Evolutionary conservation across 208 protist genomes (phyloP).

Genomic region (Strigomonas galati): DNA sequence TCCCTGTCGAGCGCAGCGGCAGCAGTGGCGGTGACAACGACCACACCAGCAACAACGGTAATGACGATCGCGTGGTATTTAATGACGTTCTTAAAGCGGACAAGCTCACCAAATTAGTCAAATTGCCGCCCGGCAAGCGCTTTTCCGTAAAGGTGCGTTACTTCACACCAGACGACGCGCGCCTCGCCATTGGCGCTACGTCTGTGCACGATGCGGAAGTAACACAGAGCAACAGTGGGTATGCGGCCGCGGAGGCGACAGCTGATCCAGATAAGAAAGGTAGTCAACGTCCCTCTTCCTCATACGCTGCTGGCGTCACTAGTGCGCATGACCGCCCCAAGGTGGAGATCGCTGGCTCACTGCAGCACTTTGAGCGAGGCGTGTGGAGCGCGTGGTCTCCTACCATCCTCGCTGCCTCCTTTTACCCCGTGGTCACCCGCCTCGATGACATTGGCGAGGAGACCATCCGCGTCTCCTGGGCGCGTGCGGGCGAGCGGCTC

Average conservation of each 20-base stretch:
- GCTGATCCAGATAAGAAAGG: too few species aligned
- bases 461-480: conserved; percentile 79
- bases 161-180: conserved; percentile 17
- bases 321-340: too few species aligned
- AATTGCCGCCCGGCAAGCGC: conserved; percentile 50
- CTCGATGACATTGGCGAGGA: conserved; percentile 82
- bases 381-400: conserved; percentile 77
- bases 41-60: not conserved
- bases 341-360: not conserved
- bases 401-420: conserved; percentile 41
- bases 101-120: conserved; percentile 72
- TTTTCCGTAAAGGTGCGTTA: conserved; percentile 40
- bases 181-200: not conserved
- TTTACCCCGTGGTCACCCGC: conserved; percentile 46
- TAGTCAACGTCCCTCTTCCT: too few species aligned
- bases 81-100: conserved; percentile 44
- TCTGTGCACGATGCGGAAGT: not conserved
- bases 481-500: conserved; percentile 27
- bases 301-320: too few species aligned
- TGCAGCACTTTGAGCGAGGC: not conserved
- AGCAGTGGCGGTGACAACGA: not conserved
- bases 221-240: too few species aligned
- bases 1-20: not conserved
- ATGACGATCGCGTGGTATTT: conserved; percentile 20
- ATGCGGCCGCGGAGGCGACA: not conserved